Base-by-base conservation (phyloP, 1,139 yeast genomes). In the Pichia sp. region DNA sequence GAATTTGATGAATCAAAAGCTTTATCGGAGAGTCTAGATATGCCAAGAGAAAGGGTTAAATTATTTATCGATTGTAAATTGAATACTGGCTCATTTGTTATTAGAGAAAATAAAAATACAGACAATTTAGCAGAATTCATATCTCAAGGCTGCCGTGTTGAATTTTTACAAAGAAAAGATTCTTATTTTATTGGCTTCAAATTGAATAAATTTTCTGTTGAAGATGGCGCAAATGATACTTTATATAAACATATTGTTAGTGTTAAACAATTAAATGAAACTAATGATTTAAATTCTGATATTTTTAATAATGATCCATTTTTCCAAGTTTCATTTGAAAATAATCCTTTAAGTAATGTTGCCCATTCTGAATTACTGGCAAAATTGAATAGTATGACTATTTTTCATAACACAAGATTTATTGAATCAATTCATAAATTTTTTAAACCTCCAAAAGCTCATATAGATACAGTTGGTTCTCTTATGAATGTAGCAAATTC, bases 401-500 rank as follows among this genome's bases (percentile, higher is more conserved):
- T 94, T 20, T 87, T 85, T 58, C 92, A 92, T 62, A 90, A 90
- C 61, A 83, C 89, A 6, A 74, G 69, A 43, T 87, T 94, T 57
- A 72, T 92, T 37, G 94, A 89, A 55, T 86, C 81, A 46, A 71
- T 92, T 40, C 71, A 76, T 12, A 66, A 64, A 46, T 92, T 94
- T 58, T 92, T 94, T 69, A 80, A 76, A 39, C 96, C 97, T 1
- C 96, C 97, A 12, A 80, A 79, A 49, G 79, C 80, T 32, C 96
- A 90, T 57, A 69, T 83, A 48, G 96, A 89, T 58, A 89, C 97
- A 0, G 78, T 94, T 34, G 95, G 92, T 29, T 95, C 95, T 6
- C 79, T 94, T 28, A 80, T 94, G 80, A 85, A 81, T 62, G 97
- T 96, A 0, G 98, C 99, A 0, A 96, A 90, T 53, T 89, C 92